These are phyloP conservation scores for Septoria linicola DNA, from an alignment of 2,329 filamentous ascomycete species.

Conservation along the genomic window DNA sequence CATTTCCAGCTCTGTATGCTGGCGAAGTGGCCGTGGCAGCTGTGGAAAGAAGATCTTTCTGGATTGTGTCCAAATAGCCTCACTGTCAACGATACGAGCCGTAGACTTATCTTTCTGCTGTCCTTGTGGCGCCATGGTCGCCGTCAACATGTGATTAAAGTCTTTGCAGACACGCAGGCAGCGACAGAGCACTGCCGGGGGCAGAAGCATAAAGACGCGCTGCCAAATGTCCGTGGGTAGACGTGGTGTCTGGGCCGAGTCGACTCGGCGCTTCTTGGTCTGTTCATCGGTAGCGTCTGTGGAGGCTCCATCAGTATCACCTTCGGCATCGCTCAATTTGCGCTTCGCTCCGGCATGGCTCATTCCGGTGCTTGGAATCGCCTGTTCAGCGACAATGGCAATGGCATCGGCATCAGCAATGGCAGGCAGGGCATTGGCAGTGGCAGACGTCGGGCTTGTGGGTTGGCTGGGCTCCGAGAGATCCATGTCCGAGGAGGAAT, in stretches of 20 bases:
- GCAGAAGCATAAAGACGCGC: slow-evolving; percentile 35
- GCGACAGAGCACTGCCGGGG: slow-evolving; percentile 36
- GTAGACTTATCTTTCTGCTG: slow-evolving; percentile 17
- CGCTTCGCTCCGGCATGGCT: slow-evolving; percentile 32
- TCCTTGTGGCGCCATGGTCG: slow-evolving; percentile 17
- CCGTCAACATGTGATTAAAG: slow-evolving; percentile 34
- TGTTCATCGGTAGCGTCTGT: slow-evolving; percentile 16
- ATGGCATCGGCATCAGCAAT: too few species aligned
- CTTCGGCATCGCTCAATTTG: slow-evolving; percentile 28
- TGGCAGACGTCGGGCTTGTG: slow-evolving; percentile 18
- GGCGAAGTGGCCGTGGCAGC: slow-evolving; percentile 67
- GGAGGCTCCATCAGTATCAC: slow-evolving; percentile 12
- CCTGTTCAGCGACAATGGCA: too few species aligned
- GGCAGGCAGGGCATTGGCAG: too few species aligned
- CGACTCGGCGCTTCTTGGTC: slow-evolving; percentile 29
- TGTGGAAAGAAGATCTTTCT: slow-evolving; percentile 64
- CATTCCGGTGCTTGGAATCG: neutral
- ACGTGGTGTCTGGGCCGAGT: slow-evolving; percentile 8
- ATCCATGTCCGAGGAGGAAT: slow-evolving; percentile 34
- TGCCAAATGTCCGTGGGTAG: slow-evolving; percentile 35
- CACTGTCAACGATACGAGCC: slow-evolving; percentile 52
- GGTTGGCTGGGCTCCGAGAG: slow-evolving; percentile 29
- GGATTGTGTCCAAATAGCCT: slow-evolving; percentile 69
- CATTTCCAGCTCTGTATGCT: slow-evolving; percentile 70
- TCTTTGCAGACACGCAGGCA: slow-evolving; percentile 35